phyloP scores from a whole-genome alignment of 2,329 filamentous ascomycete genomes.

The Aspergillus glaucus region DNA sequence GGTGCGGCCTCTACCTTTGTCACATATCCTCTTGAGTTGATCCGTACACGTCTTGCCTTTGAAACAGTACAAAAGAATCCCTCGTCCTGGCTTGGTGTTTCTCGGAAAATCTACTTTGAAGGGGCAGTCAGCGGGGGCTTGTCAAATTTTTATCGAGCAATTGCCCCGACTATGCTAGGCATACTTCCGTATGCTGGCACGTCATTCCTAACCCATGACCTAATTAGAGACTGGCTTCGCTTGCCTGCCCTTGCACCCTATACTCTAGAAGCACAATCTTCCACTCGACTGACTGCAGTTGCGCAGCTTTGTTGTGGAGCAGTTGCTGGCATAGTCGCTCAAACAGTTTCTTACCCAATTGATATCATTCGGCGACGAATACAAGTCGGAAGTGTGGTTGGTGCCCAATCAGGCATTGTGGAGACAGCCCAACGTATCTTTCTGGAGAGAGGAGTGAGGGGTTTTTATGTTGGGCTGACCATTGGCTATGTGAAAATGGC shows the following conservation, averaged over 20 bases:
- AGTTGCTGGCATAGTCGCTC: neutral
- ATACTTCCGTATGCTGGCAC: neutral
- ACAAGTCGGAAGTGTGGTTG: neutral
- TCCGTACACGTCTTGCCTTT: neutral
- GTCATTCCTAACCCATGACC: slow-evolving; percentile 1
- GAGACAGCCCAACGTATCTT: neutral
- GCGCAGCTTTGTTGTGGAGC: neutral
- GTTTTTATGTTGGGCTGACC: neutral
- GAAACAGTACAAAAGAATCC: neutral
- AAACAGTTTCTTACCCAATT: neutral
- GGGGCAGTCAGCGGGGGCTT: neutral
- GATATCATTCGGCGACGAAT: neutral
- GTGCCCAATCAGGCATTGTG: neutral
- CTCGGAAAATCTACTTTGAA: neutral
- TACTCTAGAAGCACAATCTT: neutral
- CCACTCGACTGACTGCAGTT: neutral
- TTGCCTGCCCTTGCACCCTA: neutral
- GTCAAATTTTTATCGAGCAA: neutral
- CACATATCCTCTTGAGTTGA: neutral
- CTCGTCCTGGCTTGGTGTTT: neutral
- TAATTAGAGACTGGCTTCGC: neutral
- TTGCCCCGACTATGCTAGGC: neutral
- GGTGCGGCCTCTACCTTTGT: neutral
- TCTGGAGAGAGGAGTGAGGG: neutral
- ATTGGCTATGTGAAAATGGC: slow-evolving; percentile 1